A percentile compares a stretch with the other conserved stretches of the same genome.
phyloP scores from a whole-genome alignment of 2,329 filamentous ascomycete species.

The Talaromyces piceae region DNA sequence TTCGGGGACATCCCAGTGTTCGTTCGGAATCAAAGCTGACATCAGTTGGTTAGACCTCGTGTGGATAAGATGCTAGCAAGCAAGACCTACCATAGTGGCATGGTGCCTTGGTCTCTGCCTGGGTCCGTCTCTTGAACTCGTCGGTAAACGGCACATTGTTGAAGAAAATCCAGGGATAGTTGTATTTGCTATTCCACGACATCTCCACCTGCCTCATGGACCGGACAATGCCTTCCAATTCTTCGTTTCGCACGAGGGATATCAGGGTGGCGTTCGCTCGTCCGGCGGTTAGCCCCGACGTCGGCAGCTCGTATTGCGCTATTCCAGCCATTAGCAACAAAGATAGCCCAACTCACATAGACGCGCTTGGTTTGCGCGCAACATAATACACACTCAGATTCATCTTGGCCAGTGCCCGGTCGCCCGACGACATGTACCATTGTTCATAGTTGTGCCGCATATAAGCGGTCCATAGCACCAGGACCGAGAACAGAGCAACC shows the following conservation, averaged over 20 bases:
- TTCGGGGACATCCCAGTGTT: constrained; percentile 84
- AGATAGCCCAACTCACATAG: no score
- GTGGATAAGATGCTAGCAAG: not conserved
- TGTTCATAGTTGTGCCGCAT: constrained; percentile 4
- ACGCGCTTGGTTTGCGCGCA: no score
- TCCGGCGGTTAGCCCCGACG: constrained; percentile 29
- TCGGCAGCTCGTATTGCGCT: constrained; percentile 1
- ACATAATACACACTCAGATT: constrained; percentile 7
- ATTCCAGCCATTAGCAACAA: not conserved
- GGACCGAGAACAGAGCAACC: not conserved
- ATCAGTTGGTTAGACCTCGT: not conserved
- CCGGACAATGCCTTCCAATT: constrained; percentile 73
- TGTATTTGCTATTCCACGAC: constrained; percentile 98
- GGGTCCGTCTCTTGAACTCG: constrained; percentile 84
- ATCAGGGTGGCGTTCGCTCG: constrained; percentile 91
- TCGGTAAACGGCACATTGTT: constrained; percentile 91
- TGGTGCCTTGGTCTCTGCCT: constrained; percentile 77
- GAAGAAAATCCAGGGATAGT: constrained; percentile 99
- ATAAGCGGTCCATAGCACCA: constrained; percentile 1
- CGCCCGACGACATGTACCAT: constrained; percentile 10
- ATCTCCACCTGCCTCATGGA: constrained; percentile 87
- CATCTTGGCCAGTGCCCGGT: constrained; percentile 5
- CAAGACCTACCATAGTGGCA: constrained; percentile 65
- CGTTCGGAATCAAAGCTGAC: constrained; percentile 74
- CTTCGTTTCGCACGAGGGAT: constrained; percentile 84